Evolutionary conservation across 352 stramenopile species (phyloP).

Genomic region (Plasmopara muralis): DNA sequence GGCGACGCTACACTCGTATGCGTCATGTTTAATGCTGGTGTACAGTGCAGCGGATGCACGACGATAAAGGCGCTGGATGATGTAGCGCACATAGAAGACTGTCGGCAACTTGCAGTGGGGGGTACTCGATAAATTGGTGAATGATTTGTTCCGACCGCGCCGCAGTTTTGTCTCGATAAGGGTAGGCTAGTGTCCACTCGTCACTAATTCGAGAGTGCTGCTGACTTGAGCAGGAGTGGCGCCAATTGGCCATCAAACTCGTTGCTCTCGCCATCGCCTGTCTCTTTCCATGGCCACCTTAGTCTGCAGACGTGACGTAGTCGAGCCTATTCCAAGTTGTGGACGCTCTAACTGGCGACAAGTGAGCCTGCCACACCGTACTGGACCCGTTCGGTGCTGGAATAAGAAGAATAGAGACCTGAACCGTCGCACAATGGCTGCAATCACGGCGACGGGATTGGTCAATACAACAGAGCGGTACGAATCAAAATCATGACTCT

Average conservation of each 20-base stretch:
- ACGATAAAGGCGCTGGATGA: conserved; percentile 18
- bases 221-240: conserved; percentile 22
- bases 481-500: neutral
- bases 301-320: conserved; percentile 20
- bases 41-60: conserved; percentile 19
- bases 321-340: conserved; percentile 4
- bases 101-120: conserved; percentile 8
- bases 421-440: conserved; percentile 10
- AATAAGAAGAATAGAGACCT: conserved; percentile 25
- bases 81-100: conserved; percentile 9
- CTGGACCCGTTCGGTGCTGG: conserved; percentile 27
- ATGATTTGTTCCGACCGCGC: conserved; percentile 21
- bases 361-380: conserved; percentile 18
- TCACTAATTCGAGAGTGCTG: conserved; percentile 11
- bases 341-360: conserved; percentile 16
- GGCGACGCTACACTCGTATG: conserved; percentile 10
- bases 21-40: neutral
- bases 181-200: conserved; percentile 7
- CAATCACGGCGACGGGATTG: conserved; percentile 2
- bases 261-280: conserved; percentile 23
- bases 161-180: conserved; percentile 5
- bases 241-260: conserved; percentile 17
- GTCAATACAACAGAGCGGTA: neutral
- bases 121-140: conserved; percentile 14
- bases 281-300: conserved; percentile 17